Percentiles rank a stretch among this genome's conserved stretches.
Evolutionary conservation across 192 early-diverging fungal species (phyloP).

Genomic region (Spinellus fusiger): DNA sequence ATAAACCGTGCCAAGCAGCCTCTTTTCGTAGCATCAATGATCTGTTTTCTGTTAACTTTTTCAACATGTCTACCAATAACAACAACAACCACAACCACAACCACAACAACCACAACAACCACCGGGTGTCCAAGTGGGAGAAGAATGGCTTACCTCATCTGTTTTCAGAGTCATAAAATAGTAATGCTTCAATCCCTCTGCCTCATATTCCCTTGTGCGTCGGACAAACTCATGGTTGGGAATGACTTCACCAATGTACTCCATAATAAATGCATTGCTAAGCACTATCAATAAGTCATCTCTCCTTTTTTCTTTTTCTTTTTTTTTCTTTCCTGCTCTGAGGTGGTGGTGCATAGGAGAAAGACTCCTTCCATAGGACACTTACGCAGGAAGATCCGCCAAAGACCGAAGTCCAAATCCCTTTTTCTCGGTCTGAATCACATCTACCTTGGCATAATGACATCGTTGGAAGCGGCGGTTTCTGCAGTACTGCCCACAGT

Average conservation of each 20-base stretch:
- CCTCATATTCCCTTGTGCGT: constrained; percentile 74
- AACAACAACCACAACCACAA: background rate
- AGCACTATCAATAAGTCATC: background rate
- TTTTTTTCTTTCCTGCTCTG: background rate
- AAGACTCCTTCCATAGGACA: background rate
- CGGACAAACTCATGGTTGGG: constrained; percentile 75
- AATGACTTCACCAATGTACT: constrained; percentile 97
- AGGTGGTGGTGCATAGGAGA: background rate
- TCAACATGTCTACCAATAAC: background rate
- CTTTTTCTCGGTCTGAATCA: constrained; percentile 88
- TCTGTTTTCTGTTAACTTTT: constrained; percentile 29
- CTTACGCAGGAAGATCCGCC: constrained; percentile 54
- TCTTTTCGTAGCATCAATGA: constrained; percentile 92
- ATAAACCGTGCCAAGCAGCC: constrained; percentile 95
- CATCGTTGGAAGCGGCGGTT: constrained; percentile 88
- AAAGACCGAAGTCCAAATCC: constrained; percentile 88
- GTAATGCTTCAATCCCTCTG: constrained; percentile 83
- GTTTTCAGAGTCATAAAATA: constrained; percentile 96
- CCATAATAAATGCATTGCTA: constrained; percentile 90
- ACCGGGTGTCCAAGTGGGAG: background rate
- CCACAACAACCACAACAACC: background rate
- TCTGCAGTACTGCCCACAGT: constrained; percentile 79
- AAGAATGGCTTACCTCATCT: constrained; percentile 59
- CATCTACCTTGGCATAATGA: constrained; percentile 79
- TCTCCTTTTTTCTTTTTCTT: background rate